phyloP scores from a whole-genome alignment of 2,329 filamentous ascomycete species.

The Lizonia empirigonia region DNA sequence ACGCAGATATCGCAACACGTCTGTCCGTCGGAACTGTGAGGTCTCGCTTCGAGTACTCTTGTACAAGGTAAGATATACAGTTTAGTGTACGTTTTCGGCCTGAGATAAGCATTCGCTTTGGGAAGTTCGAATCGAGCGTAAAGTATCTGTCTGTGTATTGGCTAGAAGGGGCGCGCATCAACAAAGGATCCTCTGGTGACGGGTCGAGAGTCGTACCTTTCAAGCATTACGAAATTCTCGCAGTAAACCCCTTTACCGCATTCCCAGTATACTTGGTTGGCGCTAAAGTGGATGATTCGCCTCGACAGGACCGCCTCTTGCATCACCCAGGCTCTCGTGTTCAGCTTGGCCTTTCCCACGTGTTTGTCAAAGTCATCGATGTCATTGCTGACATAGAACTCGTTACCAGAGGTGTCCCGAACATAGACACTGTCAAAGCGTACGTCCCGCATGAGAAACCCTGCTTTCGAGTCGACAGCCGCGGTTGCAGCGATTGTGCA shows the following conservation, averaged over 20 bases:
- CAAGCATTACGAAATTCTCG: slow-evolving; percentile 19
- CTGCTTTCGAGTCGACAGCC: neutral
- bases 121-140: neutral
- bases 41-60: neutral
- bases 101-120: neutral
- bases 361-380: neutral
- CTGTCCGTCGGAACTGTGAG: neutral
- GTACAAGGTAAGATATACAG: neutral
- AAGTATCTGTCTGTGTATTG: neutral
- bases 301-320: slow-evolving; percentile 24
- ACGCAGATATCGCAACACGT: too few species aligned
- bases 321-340: slow-evolving; percentile 24
- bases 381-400: neutral
- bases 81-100: neutral
- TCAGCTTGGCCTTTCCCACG: neutral
- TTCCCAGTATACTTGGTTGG: slow-evolving; percentile 26
- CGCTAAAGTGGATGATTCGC: slow-evolving; percentile 26
- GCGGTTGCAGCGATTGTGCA: neutral
- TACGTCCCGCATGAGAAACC: neutral
- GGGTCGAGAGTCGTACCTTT: neutral
- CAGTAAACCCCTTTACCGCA: slow-evolving; percentile 24
- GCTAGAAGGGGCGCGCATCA: too few species aligned
- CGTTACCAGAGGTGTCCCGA: neutral
- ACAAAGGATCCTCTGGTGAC: too few species aligned
- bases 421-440: neutral